Conservation (phyloP, 1,284 basidiomycete species). For the Porogramme epimiltina region DNA sequence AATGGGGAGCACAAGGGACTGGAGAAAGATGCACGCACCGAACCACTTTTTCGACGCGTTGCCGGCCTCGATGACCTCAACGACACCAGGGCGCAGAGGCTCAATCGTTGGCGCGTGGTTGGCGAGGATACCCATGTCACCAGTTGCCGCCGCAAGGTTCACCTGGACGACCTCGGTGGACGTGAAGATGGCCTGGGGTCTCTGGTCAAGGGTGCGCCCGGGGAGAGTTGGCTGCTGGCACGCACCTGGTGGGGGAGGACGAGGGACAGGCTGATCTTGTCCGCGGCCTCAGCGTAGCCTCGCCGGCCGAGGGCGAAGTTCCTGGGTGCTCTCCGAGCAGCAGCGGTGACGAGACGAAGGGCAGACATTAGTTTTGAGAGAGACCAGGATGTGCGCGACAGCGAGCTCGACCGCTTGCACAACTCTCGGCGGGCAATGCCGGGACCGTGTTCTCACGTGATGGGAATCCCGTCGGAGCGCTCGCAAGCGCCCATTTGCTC, state of each 20-base stretch:
- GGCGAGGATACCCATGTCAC: conserved; percentile 97
- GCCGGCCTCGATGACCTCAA: conserved; percentile 88
- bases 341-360: conserved; percentile 67
- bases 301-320: conserved; percentile 59
- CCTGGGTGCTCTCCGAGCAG: conserved; percentile 59
- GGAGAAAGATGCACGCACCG: conserved; percentile 56
- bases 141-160: conserved; percentile 90
- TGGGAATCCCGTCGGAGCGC: conserved; percentile 2
- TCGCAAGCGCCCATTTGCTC: too few species aligned
- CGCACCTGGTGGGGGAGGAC: conserved; percentile 92
- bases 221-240: conserved; percentile 24
- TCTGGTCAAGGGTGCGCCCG: conserved; percentile 8
- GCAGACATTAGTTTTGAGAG: conserved; percentile 60
- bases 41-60: conserved; percentile 92
- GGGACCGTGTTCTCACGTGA: conserved; percentile 11
- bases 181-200: conserved; percentile 77
- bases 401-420: conserved; percentile 25
- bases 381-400: conserved; percentile 22
- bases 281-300: conserved; percentile 86
- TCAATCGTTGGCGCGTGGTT: conserved; percentile 96
- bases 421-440: conserved; percentile 18
- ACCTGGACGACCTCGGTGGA: conserved; percentile 92
- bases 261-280: conserved; percentile 89
- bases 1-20: neutral
- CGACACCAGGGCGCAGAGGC: conserved; percentile 87